Conservation (phyloP, 2,329 filamentous ascomycete genomes). For the Penicillium psychrosexuale region DNA sequence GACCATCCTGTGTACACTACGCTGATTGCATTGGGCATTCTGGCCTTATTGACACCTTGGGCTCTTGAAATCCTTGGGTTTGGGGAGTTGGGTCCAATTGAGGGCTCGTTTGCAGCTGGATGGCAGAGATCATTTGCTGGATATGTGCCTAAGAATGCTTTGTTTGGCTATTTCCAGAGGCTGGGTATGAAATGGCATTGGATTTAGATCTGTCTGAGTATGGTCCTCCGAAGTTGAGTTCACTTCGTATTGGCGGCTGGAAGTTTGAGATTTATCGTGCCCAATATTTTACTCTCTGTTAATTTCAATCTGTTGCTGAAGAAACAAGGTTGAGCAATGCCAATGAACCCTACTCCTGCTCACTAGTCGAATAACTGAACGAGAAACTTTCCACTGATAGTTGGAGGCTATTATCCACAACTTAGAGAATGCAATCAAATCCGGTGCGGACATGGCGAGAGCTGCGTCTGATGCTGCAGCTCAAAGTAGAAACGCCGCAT, state of each 20-base stretch:
- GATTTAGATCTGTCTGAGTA: neutral
- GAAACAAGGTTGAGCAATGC: too few species aligned
- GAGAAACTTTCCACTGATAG: too few species aligned
- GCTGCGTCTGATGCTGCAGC: too few species aligned
- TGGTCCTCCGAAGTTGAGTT: neutral
- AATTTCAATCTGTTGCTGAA: too few species aligned
- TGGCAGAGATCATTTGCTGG: conserved; percentile 38
- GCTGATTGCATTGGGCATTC: neutral
- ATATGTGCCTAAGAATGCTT: conserved; percentile 27
- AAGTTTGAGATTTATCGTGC: too few species aligned
- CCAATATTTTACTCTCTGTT: too few species aligned
- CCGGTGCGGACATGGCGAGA: too few species aligned
- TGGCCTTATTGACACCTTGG: conserved; percentile 29
- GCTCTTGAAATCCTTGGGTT: conserved; percentile 28
- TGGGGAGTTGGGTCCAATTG: conserved; percentile 24
- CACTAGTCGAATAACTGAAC: too few species aligned
- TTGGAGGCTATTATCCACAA: too few species aligned
- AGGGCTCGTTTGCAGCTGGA: conserved; percentile 39
- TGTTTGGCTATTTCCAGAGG: conserved; percentile 46
- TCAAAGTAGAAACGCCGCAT: too few species aligned
- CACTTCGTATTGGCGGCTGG: neutral
- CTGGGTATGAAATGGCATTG: conserved; percentile 39
- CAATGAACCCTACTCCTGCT: too few species aligned
- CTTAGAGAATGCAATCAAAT: too few species aligned
- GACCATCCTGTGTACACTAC: neutral